A percentile compares a stretch with the other conserved stretches of the same genome.
These are phyloP conservation scores for Cantharellus anzutake DNA, from an alignment of 768 basidiomycete species.

Conservation along the genomic window DNA sequence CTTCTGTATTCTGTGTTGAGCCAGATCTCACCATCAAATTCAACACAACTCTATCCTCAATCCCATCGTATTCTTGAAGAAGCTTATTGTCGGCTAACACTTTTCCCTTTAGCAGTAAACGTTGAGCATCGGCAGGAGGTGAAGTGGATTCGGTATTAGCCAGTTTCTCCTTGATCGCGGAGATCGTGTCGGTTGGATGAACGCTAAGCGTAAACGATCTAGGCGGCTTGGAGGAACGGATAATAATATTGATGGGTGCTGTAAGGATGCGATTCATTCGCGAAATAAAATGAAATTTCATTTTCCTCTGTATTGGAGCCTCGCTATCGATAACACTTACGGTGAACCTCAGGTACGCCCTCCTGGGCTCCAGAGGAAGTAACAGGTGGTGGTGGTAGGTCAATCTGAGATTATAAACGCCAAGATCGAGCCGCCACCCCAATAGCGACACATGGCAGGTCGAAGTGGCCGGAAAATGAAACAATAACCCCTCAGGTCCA, in stretches of 20 bases:
- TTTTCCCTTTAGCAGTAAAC: constrained; percentile 87
- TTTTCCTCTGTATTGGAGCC: too few species aligned
- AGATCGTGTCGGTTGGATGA: constrained; percentile 66
- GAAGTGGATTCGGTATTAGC: constrained; percentile 36
- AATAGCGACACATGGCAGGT: too few species aligned
- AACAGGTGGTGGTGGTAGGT: constrained; percentile 37
- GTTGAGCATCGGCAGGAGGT: constrained; percentile 62
- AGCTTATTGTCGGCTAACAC: constrained; percentile 77
- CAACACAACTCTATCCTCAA: constrained; percentile 47
- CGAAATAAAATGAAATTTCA: too few species aligned
- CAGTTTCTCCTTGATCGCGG: constrained; percentile 59
- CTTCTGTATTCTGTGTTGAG: constrained; percentile 5
- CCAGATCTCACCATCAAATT: constrained; percentile 46
- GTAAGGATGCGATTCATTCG: too few species aligned
- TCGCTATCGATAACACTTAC: too few species aligned
- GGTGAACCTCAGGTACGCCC: too few species aligned
- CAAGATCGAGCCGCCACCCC: too few species aligned
- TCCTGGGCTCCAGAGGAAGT: constrained; percentile 1
- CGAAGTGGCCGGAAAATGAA: too few species aligned
- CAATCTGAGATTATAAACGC: constrained; percentile 35
- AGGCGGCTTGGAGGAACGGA: constrained; percentile 87
- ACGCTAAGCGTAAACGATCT: constrained; percentile 49
- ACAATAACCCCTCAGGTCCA: too few species aligned
- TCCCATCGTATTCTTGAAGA: constrained; percentile 62
- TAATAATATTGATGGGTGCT: constrained; percentile 49